These are phyloP conservation scores for Cyberlindnera euphorbiae DNA, from an alignment of 805 yeast genomes.

Conservation along the genomic window DNA sequence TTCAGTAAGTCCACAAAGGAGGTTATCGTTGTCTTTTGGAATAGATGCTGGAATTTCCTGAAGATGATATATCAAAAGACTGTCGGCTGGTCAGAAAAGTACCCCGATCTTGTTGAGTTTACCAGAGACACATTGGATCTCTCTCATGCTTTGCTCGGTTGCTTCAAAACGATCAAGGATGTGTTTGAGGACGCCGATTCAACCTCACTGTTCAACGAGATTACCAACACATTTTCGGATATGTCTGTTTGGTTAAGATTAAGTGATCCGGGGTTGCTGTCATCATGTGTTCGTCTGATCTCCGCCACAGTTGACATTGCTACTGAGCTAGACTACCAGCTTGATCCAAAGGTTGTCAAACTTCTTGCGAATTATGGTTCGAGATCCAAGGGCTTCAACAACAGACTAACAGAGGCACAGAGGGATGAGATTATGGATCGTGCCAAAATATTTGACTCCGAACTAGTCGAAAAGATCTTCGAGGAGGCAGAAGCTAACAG, in stretches of 20 bases:
- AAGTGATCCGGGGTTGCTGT: constrained; percentile 70
- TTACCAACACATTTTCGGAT: constrained; percentile 58
- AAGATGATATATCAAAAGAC: constrained; percentile 64
- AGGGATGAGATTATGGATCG: constrained; percentile 55
- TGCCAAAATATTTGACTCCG: constrained; percentile 51
- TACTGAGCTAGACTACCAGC: constrained; percentile 42
- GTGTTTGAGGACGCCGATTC: constrained; percentile 23
- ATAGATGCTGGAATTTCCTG: constrained; percentile 64
- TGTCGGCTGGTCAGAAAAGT: constrained; percentile 67
- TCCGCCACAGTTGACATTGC: constrained; percentile 64
- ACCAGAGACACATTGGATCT: constrained; percentile 83
- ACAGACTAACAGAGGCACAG: constrained; percentile 65
- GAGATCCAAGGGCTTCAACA: constrained; percentile 62
- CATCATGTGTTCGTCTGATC: constrained; percentile 68
- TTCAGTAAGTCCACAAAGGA: constrained; percentile 24
- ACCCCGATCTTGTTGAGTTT: constrained; percentile 64
- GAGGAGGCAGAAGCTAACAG: constrained; percentile 37
- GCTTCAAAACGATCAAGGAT: constrained; percentile 47
- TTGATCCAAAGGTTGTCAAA: constrained; percentile 50
- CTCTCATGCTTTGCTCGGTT: constrained; percentile 61
- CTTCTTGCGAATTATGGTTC: constrained; percentile 60
- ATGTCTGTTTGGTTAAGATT: constrained; percentile 79
- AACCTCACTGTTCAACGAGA: constrained; percentile 41
- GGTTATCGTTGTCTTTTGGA: constrained; percentile 54
- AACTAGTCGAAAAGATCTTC: constrained; percentile 49